These are phyloP conservation scores for Arthromyces matolae DNA, from an alignment of 768 basidiomycete genomes.

Conservation along the genomic window DNA sequence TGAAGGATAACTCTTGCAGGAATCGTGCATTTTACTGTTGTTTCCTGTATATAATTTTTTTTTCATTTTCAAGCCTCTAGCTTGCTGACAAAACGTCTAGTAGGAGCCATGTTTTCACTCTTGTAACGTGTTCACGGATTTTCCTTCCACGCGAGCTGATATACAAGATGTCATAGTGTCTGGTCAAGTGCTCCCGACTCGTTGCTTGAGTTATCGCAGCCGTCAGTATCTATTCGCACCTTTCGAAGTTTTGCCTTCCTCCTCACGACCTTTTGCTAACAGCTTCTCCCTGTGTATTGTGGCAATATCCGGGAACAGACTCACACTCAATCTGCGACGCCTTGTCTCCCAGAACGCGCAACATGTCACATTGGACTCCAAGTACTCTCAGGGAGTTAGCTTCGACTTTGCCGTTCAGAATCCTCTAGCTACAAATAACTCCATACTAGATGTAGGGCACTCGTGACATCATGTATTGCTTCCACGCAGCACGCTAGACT, in stretches of 20 bases:
- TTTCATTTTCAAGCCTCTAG: background rate
- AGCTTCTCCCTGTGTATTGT: constrained; percentile 12
- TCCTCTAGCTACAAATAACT: no score
- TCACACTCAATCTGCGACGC: constrained; percentile 9
- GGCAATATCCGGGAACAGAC: constrained; percentile 4
- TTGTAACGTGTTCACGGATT: background rate
- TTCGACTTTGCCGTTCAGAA: constrained; percentile 4
- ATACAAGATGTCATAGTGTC: background rate
- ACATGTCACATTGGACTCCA: background rate
- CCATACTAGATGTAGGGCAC: no score
- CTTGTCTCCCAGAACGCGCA: constrained; percentile 1
- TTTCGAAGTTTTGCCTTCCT: background rate
- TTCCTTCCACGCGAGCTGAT: background rate
- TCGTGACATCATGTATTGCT: no score
- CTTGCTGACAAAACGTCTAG: background rate
- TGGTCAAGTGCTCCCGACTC: constrained; percentile 3
- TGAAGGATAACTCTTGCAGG: background rate
- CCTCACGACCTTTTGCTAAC: no score
- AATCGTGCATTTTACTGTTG: constrained; percentile 8
- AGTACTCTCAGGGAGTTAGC: constrained; percentile 1
- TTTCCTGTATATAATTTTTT: constrained; percentile 2
- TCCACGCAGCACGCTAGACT: no score
- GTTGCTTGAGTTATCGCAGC: constrained; percentile 6
- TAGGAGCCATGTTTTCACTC: constrained; percentile 5
- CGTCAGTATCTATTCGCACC: constrained; percentile 7